These are phyloP conservation scores for Lachnellula hyalina DNA, from an alignment of 2,329 filamentous ascomycete genomes.

Conservation along the genomic window DNA sequence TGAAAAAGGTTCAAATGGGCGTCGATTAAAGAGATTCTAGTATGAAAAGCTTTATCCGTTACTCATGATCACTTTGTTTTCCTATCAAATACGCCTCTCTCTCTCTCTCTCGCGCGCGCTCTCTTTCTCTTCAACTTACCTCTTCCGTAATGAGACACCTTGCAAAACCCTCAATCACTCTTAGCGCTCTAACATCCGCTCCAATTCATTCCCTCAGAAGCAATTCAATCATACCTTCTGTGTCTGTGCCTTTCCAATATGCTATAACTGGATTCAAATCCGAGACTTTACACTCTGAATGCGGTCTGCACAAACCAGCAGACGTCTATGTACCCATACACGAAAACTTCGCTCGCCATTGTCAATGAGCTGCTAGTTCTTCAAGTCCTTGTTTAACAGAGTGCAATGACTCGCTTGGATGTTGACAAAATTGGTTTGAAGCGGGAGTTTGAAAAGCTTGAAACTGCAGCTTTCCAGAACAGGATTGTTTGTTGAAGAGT, in stretches of 20 bases:
- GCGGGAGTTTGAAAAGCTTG: constrained; percentile 44
- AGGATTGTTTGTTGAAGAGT: constrained; percentile 42
- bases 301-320: constrained; percentile 45
- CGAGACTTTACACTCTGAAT: constrained; percentile 44
- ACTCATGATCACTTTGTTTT: too few species aligned
- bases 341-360: constrained; percentile 48
- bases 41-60: too few species aligned
- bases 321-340: constrained; percentile 52
- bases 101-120: too few species aligned
- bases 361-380: constrained; percentile 33
- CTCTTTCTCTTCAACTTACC: too few species aligned
- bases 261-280: constrained; percentile 49
- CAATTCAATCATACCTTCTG: constrained; percentile 28
- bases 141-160: constrained; percentile 51
- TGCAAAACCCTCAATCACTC: constrained; percentile 46
- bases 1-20: too few species aligned
- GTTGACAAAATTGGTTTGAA: constrained; percentile 34
- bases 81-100: too few species aligned
- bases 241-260: constrained; percentile 41
- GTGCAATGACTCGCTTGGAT: constrained; percentile 32
- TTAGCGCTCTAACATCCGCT: constrained; percentile 46
- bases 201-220: constrained; percentile 38
- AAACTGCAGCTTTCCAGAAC: constrained; percentile 37
- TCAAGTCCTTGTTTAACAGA: constrained; percentile 37
- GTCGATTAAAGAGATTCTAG: too few species aligned